These are phyloP conservation scores for Chlorella sorokiniana DNA, from an alignment of 139 green algal species.

Conservation along the genomic window DNA sequence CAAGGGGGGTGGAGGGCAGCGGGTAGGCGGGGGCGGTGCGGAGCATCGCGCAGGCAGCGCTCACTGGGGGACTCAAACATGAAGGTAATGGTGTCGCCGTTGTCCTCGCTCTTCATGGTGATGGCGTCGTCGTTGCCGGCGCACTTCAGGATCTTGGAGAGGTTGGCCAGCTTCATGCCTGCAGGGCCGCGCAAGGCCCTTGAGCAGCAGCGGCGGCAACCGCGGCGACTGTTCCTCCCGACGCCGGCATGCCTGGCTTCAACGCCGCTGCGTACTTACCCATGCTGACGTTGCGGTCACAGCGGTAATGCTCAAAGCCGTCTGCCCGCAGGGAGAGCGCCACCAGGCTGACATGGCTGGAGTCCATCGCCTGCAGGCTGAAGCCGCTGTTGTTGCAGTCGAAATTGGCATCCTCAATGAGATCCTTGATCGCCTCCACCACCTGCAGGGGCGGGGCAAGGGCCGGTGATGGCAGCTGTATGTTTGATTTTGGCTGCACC, in stretches of 20 bases:
- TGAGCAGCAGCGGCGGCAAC: not conserved
- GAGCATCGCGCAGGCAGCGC: not conserved
- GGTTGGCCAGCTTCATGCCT: conserved; percentile 93
- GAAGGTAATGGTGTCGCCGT: conserved; percentile 91
- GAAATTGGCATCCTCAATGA: conserved; percentile 98
- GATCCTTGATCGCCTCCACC: conserved; percentile 96
- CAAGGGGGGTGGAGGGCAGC: not conserved
- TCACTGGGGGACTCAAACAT: conserved; percentile 91
- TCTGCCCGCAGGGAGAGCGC: conserved; percentile 82
- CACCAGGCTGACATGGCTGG: conserved; percentile 94
- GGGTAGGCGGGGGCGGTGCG: not conserved
- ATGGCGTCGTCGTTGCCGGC: conserved; percentile 95
- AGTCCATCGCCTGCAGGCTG: conserved; percentile 97
- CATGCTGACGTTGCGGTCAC: conserved; percentile 89
- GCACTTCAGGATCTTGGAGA: conserved; percentile 99
- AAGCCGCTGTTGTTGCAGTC: conserved; percentile 90
- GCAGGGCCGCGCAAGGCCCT: not conserved
- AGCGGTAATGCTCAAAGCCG: conserved; percentile 98
- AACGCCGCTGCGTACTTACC: conserved; percentile 38
- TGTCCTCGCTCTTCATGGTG: conserved; percentile 96
- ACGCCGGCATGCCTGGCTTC: not conserved
- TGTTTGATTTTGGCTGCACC: not conserved
- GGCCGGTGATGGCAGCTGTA: not conserved
- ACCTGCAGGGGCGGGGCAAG: conserved; percentile 54
- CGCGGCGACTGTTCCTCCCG: not conserved